phyloP scores from a whole-genome alignment of 768 basidiomycete genomes.

The Suillus lakei region DNA sequence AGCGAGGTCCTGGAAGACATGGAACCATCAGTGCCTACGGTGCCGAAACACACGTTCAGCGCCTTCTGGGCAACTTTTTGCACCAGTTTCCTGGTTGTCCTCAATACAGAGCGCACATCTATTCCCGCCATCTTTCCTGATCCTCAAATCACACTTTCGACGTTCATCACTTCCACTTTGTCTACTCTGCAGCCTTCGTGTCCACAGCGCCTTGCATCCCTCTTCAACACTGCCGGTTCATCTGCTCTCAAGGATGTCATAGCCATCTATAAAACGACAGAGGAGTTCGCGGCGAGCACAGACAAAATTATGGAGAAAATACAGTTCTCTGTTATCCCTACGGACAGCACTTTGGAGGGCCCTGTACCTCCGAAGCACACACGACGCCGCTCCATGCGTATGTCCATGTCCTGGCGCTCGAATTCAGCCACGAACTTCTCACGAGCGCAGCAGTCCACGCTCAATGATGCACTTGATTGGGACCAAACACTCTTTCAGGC shows the following conservation, averaged over 20 bases:
- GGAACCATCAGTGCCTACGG: slow-evolving; percentile 33
- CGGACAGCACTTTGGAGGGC: slow-evolving; percentile 22
- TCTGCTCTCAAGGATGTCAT: slow-evolving; percentile 73
- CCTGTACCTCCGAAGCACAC: slow-evolving; percentile 32
- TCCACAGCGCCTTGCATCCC: slow-evolving; percentile 73
- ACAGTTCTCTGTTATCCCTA: slow-evolving; percentile 40
- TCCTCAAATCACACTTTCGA: slow-evolving; percentile 73
- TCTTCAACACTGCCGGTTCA: slow-evolving; percentile 69
- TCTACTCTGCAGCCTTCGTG: slow-evolving; percentile 83
- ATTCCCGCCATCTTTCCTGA: slow-evolving; percentile 90
- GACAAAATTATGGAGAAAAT: slow-evolving; percentile 82
- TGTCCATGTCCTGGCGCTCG: slow-evolving; percentile 68
- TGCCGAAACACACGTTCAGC: slow-evolving; percentile 48
- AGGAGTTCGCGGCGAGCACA: slow-evolving; percentile 77
- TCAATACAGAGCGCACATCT: slow-evolving; percentile 72
- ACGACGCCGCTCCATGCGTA: slow-evolving; percentile 62
- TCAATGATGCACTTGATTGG: slow-evolving; percentile 66
- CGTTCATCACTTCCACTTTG: slow-evolving; percentile 82
- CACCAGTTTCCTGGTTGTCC: slow-evolving; percentile 61
- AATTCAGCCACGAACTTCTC: slow-evolving; percentile 28
- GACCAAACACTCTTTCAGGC: slow-evolving; percentile 93
- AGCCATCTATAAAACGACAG: slow-evolving; percentile 69
- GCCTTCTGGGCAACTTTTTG: slow-evolving; percentile 81
- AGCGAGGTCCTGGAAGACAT: slow-evolving; percentile 57
- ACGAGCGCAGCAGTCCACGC: slow-evolving; percentile 10